A percentile compares a stretch with the other conserved stretches of the same genome.
phyloP scores from a whole-genome alignment of 1,284 basidiomycete species.

The Peniophora sp. region DNA sequence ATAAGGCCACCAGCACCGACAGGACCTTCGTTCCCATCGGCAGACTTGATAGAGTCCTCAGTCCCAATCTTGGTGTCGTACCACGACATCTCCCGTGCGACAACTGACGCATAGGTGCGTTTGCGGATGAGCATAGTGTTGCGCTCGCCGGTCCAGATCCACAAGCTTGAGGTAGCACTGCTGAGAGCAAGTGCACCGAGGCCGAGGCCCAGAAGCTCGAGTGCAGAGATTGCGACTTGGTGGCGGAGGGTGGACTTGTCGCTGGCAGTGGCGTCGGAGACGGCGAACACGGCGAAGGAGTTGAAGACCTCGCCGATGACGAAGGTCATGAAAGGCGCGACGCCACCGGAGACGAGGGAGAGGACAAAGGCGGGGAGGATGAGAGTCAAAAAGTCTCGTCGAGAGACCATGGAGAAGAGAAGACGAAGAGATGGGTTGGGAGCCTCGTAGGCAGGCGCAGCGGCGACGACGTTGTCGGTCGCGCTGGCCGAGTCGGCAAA shows the following conservation, averaged over 20 bases:
- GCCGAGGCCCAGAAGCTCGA: slow-evolving; percentile 71
- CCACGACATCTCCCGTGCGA: slow-evolving; percentile 75
- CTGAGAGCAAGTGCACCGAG: slow-evolving; percentile 65
- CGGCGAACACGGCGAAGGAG: slow-evolving; percentile 58
- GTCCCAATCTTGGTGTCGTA: slow-evolving; percentile 80
- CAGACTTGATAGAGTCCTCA: slow-evolving; percentile 38
- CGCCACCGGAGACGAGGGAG: slow-evolving; percentile 64
- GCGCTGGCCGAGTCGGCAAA: slow-evolving; percentile 23
- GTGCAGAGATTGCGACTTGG: slow-evolving; percentile 51
- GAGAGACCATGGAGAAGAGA: slow-evolving; percentile 60
- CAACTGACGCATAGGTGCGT: slow-evolving; percentile 65
- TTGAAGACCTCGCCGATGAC: slow-evolving; percentile 85
- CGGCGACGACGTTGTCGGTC: slow-evolving; percentile 16
- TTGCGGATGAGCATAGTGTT: slow-evolving; percentile 67
- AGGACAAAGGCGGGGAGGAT: slow-evolving; percentile 68
- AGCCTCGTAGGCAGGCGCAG: slow-evolving; percentile 25
- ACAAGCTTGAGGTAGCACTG: slow-evolving; percentile 70
- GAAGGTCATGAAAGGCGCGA: slow-evolving; percentile 91
- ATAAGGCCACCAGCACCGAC: slow-evolving; percentile 89
- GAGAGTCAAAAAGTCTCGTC: slow-evolving; percentile 46
- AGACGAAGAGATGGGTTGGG: slow-evolving; percentile 45
- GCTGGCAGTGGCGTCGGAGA: slow-evolving; percentile 23
- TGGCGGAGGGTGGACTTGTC: slow-evolving; percentile 50
- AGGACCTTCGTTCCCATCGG: slow-evolving; percentile 38
- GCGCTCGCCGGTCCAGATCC: slow-evolving; percentile 85